Evolutionary conservation across 2,329 filamentous ascomycete genomes (phyloP), one percentile per base, ranked within the genome.

Genomic region (Coniella vitis): DNA sequence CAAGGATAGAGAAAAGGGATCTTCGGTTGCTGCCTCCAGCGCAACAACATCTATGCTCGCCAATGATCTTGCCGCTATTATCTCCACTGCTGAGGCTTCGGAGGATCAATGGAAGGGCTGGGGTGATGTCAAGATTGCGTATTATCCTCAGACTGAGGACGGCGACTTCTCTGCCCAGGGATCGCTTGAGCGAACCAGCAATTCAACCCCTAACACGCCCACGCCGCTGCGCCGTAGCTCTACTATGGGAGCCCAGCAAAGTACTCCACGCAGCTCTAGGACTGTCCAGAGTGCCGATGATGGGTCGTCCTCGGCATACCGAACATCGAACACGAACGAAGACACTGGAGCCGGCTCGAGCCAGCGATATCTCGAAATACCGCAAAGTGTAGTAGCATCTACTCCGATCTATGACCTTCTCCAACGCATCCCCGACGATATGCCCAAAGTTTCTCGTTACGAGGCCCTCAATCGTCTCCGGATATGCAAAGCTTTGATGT

Each of bases 381-480:
- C 85, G 9, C 72, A 78, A 55, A 70, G 72, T 10, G 66, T 71
- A 10, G 70, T 86, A 16, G 63, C 67, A 38, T 72, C 76, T 4
- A 70, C 68, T 4, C 68, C 76, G 7, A 70, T 83, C 34, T 76
- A 79, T 56, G 71, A 81, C 7, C 69, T 86, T 31, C 63, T 86
- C 42, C 69, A 70, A 4, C 72, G 71, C 34, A 73, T 74, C 41
- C 72, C 84, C 1, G 63, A 73, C 4, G 82, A 86, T 52, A 69
- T 97, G 58, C 87, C 91, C 1, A 69, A 81, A 32, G 76, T 85
- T 41, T 75, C 82, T 12, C 84, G 83, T 56, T 97, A 95, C 61
- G 93, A 97, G 56, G 74, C 91, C 32, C 79, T 98, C 38, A 84
- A 91, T 57, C 85, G 88, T 47, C 69, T 96, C 19, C 84, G 93